phyloP scores from a whole-genome alignment of 2,329 filamentous ascomycete genomes.

The Colletotrichum abscissum region DNA sequence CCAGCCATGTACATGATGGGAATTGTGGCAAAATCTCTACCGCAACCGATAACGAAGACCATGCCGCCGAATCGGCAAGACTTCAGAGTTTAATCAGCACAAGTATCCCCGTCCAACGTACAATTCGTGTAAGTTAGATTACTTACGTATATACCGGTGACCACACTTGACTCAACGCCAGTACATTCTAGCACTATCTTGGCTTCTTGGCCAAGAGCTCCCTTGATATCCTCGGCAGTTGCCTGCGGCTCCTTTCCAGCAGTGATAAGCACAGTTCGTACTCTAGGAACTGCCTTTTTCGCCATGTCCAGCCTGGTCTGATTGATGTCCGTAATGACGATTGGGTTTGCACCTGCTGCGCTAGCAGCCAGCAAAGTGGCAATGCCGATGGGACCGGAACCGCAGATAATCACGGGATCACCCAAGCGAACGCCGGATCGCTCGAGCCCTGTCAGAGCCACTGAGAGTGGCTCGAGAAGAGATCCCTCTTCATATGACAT shows the following conservation, averaged over 20 bases:
- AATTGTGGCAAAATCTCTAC: slow-evolving; percentile 47
- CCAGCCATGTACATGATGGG: slow-evolving; percentile 49
- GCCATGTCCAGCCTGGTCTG: slow-evolving; percentile 6
- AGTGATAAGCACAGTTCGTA: slow-evolving; percentile 13
- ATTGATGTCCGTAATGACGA: slow-evolving; percentile 55
- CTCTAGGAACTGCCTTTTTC: slow-evolving; percentile 19
- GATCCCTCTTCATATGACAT: slow-evolving; percentile 54
- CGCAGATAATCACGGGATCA: slow-evolving; percentile 48
- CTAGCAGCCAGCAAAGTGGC: slow-evolving; percentile 53
- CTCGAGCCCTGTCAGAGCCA: slow-evolving; percentile 57
- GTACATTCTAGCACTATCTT: slow-evolving; percentile 74
- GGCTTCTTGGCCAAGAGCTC: slow-evolving; percentile 53
- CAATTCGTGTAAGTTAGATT: no score
- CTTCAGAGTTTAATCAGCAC: background rate
- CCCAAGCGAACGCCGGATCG: slow-evolving; percentile 51
- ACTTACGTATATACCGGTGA: slow-evolving; percentile 67
- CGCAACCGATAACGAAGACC: slow-evolving; percentile 49
- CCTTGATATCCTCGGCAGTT: slow-evolving; percentile 39
- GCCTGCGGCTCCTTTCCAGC: slow-evolving; percentile 5
- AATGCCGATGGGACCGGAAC: slow-evolving; percentile 49
- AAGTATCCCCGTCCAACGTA: background rate
- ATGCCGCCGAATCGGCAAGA: slow-evolving; percentile 45
- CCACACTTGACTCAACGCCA: slow-evolving; percentile 72
- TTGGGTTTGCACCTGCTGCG: slow-evolving; percentile 54
- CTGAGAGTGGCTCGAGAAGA: slow-evolving; percentile 59